Conservation (phyloP, 140 eudicot genomes). For the Erigeron philadelphicus region DNA sequence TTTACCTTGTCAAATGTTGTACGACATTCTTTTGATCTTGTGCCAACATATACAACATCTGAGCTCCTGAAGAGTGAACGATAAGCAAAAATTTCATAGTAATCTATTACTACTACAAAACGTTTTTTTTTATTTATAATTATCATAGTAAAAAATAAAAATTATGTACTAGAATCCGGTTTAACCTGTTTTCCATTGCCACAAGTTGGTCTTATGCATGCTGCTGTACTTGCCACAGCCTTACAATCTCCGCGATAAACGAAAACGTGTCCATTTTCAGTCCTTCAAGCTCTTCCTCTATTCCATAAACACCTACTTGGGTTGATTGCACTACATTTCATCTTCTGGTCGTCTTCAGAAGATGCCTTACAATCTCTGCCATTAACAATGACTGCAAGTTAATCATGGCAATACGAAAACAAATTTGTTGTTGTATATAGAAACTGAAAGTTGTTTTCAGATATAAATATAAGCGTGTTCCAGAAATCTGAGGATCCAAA, state of each 20-base stretch:
- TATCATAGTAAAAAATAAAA: not conserved
- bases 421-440: too few species aligned
- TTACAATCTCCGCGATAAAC: too few species aligned
- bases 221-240: too few species aligned
- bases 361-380: too few species aligned
- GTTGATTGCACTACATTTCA: too few species aligned
- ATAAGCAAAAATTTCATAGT: conserved; percentile 13
- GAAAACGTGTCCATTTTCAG: too few species aligned
- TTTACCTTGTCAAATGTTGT: conserved; percentile 84
- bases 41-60: conserved; percentile 78
- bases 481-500: not conserved
- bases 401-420: not conserved
- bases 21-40: conserved; percentile 71
- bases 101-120: conserved; percentile 7
- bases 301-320: too few species aligned
- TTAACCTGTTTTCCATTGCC: conserved; percentile 40
- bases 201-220: too few species aligned
- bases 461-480: too few species aligned
- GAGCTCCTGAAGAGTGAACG: conserved; percentile 45
- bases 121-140: not conserved
- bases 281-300: too few species aligned
- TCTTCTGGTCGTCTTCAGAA: too few species aligned
- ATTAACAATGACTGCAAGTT: conserved; percentile 66
- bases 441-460: too few species aligned
- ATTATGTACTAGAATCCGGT: not conserved